Conservation (phyloP, 2,329 filamentous ascomycete genomes). For the Neopestalotiopsis rosae region DNA sequence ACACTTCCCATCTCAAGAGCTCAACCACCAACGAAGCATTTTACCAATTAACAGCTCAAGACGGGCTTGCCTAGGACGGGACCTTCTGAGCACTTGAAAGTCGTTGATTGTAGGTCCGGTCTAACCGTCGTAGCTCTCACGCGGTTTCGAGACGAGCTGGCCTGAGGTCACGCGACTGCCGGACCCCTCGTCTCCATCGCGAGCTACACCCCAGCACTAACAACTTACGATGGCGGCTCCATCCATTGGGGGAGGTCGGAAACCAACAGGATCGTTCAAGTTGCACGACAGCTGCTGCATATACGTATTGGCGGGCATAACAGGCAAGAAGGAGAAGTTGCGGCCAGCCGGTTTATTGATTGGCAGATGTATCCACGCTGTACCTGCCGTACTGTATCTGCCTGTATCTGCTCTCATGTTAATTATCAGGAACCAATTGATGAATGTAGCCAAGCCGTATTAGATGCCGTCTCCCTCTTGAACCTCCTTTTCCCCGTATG, state of each 20-base stretch:
- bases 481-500: background rate
- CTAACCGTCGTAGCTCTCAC: slow-evolving; percentile 14
- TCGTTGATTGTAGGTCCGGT: background rate
- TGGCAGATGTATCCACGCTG: background rate
- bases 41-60: too few relatives aligned
- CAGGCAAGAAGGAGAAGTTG: background rate
- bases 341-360: slow-evolving; percentile 1
- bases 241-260: background rate
- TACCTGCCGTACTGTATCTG: background rate
- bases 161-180: slow-evolving; percentile 20
- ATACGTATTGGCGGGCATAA: background rate
- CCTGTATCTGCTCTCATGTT: too few relatives aligned
- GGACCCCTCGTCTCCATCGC: slow-evolving; percentile 12
- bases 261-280: background rate
- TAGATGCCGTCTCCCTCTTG: background rate
- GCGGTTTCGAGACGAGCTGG: slow-evolving; percentile 11
- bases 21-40: too few relatives aligned
- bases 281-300: slow-evolving; percentile 6
- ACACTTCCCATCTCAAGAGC: too few relatives aligned
- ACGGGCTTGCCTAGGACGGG: background rate
- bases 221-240: background rate
- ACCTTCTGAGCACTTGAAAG: background rate
- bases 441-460: background rate
- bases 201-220: background rate
- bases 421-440: background rate